phyloP scores from a whole-genome alignment of 202 grass and related monocot genomes.

The Panicum hallii region DNA sequence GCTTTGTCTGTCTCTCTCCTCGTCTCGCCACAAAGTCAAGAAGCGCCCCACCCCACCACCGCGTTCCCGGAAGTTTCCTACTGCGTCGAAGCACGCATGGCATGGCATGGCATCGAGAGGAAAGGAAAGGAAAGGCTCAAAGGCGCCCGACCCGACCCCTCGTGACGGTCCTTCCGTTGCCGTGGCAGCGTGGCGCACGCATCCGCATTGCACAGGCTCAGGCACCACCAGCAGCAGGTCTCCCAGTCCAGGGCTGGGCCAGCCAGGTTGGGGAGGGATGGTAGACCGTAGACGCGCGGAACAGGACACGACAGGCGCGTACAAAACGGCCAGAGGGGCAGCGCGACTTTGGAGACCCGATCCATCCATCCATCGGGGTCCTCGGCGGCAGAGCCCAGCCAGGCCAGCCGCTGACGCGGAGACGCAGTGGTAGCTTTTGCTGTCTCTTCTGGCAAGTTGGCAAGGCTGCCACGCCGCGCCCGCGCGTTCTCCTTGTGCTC shows the following conservation, averaged over 20 bases:
- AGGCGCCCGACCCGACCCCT: background rate
- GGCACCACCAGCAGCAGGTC: background rate
- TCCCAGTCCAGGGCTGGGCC: background rate
- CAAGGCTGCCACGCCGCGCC: background rate
- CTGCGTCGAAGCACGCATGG: conserved; percentile 11
- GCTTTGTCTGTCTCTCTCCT: background rate
- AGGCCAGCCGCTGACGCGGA: background rate
- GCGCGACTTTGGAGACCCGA: conserved; percentile 5
- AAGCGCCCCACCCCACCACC: background rate
- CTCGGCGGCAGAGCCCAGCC: background rate
- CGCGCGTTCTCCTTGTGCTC: background rate
- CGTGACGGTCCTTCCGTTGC: background rate
- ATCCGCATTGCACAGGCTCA: background rate
- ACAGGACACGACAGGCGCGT: conserved; percentile 3
- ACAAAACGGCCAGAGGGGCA: conserved; percentile 4
- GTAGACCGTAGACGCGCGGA: background rate
- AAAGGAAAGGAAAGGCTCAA: too few species aligned
- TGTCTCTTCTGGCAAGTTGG: background rate
- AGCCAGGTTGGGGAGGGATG: background rate
- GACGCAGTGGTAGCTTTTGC: background rate
- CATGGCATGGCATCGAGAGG: background rate
- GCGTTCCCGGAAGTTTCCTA: conserved; percentile 43
- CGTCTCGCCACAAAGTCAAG: background rate
- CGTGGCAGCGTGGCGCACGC: background rate
- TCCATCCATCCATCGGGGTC: background rate